These are phyloP conservation scores for Fusarium concolor DNA, from an alignment of 2,329 filamentous ascomycete species.

Conservation along the genomic window DNA sequence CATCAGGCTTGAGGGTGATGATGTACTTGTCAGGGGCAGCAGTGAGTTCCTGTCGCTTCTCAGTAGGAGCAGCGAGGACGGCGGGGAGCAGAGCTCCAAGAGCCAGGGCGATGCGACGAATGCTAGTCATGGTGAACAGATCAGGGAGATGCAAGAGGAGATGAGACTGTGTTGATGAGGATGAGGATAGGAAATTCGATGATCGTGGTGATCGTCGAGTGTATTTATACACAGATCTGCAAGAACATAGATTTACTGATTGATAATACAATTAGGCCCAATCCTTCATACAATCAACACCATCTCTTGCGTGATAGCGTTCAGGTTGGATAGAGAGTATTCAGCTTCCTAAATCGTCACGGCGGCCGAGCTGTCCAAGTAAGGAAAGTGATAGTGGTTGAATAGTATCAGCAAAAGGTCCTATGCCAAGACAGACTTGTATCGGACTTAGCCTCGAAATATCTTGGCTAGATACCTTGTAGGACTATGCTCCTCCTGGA, in stretches of 20 bases:
- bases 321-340: slow-evolving; percentile 12
- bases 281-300: slow-evolving; percentile 31
- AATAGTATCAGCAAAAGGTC: slow-evolving; percentile 30
- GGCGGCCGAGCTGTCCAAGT: slow-evolving; percentile 37
- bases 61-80: slow-evolving; percentile 47
- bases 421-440: slow-evolving; percentile 29
- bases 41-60: slow-evolving; percentile 19
- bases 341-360: slow-evolving; percentile 43
- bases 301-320: slow-evolving; percentile 32
- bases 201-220: slow-evolving; percentile 1
- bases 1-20: slow-evolving; percentile 68
- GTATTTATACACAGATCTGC: slow-evolving; percentile 33
- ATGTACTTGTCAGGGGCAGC: slow-evolving; percentile 60
- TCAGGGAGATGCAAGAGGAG: slow-evolving; percentile 9
- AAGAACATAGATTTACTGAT: background rate
- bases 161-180: slow-evolving; percentile 24
- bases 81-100: slow-evolving; percentile 51
- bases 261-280: slow-evolving; percentile 3
- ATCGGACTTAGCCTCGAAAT: slow-evolving; percentile 14
- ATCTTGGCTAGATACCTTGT: slow-evolving; percentile 12
- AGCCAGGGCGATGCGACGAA: slow-evolving; percentile 48
- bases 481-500: slow-evolving; percentile 2
- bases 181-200: slow-evolving; percentile 28
- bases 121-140: slow-evolving; percentile 44
- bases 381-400: slow-evolving; percentile 40